Base-by-base conservation (phyloP, 2,329 filamentous ascomycete species). In the Pseudopithomyces maydicus region DNA sequence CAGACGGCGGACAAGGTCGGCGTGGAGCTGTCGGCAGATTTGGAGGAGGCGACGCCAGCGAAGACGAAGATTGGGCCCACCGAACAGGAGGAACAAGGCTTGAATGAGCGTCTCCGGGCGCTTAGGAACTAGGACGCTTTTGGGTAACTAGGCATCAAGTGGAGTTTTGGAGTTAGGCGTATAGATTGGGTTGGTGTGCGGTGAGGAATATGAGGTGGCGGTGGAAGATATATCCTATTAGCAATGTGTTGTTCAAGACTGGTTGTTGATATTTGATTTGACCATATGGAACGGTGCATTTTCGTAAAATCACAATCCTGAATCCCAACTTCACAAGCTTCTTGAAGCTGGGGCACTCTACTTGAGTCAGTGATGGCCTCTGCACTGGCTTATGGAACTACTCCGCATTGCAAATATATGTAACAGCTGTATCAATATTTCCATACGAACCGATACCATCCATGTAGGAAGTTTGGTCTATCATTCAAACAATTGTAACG, bases 1-100 rank as follows among this genome's bases (percentile, higher is more conserved):
- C 90, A 96, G 78, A 86, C 95, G 42, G 92, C 92, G 61, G 92
- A 96, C 74, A 92, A 96, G 75, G 91, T 90, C 10, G 92, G 92
- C 52, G 85, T 97, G 51, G 90, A 95, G 76, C 81, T 96, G 59
- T 87, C 87, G 64, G 85, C 89, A 72, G 90, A 95, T 77, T 87
- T 96, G 77, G 80, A 81, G 54, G 79, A 79, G 12, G 84, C 88
- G 7, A 79, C 84, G 14, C 80, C 84, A 0, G 80, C 83, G 17
- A 83, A 82, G 68, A 78, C 79, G 5, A 82, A 83, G 74, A 83
- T 82, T 56, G 89, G 90, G 61, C 89, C 89, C 2, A 90, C 88
- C 2, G 86, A 90, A 57, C 89, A 92, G 72, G 88, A 91, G 73
- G 90, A 94, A 75, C 90, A 94, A 71, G 88, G 87, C 26, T 80